These are phyloP conservation scores for Microstegium vimineum DNA, from an alignment of 176 grass and related monocot species.

Conservation along the genomic window DNA sequence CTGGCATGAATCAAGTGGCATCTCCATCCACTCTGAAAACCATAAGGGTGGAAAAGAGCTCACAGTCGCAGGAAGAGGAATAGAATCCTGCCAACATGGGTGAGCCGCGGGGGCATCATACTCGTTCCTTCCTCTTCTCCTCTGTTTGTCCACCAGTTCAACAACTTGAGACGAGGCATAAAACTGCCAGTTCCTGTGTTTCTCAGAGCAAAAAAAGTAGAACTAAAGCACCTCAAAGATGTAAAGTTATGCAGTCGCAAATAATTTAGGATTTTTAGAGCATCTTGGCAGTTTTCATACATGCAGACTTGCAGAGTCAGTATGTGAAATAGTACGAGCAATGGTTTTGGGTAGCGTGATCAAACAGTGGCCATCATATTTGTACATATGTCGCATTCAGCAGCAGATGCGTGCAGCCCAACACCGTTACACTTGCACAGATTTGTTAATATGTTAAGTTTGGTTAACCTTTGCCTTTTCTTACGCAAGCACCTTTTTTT, in stretches of 20 bases:
- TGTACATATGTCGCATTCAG: not conserved
- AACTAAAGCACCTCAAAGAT: not conserved
- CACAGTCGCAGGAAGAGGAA: not conserved
- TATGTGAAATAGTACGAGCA: conserved; percentile 34
- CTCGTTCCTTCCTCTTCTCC: not conserved
- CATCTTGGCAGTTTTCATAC: not conserved
- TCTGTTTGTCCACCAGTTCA: not conserved
- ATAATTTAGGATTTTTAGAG: not conserved
- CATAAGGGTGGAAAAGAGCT: not conserved
- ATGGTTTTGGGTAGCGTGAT: conserved; percentile 14
- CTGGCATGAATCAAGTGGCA: not conserved
- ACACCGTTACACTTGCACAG: not conserved
- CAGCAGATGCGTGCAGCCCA: not conserved
- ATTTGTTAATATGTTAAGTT: conserved; percentile 6
- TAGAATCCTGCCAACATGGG: not conserved
- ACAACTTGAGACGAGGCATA: not conserved
- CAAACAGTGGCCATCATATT: not conserved
- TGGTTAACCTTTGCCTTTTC: not conserved
- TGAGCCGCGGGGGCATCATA: not conserved
- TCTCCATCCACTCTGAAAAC: conserved; percentile 14
- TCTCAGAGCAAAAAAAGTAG: not conserved
- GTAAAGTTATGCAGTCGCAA: not conserved
- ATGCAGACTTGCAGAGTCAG: not conserved
- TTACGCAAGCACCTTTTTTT: not conserved
- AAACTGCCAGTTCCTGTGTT: not conserved